phyloP scores from a whole-genome alignment of 192 early-diverging fungal species.

The Podila minutissima region DNA sequence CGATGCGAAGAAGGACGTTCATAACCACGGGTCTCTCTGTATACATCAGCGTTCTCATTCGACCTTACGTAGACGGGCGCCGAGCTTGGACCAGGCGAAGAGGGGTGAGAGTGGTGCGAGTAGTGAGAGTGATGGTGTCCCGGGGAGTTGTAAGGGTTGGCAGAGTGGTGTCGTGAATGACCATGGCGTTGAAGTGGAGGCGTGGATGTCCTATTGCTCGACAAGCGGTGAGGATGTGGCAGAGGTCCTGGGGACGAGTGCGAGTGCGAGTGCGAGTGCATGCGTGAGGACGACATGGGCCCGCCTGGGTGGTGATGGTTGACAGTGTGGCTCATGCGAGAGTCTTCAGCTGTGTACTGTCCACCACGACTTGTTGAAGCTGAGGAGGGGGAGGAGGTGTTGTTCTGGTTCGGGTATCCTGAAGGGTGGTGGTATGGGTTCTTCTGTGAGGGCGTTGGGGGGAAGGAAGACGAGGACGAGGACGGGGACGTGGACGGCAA shows the following conservation, averaged over 20 bases:
- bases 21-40: no score
- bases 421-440: background rate
- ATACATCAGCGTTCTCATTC: no score
- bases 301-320: constrained; percentile 8
- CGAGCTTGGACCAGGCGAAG: no score
- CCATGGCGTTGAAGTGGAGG: constrained; percentile 25
- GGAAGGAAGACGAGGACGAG: background rate
- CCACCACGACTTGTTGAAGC: no score
- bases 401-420: background rate
- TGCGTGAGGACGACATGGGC: constrained; percentile 11
- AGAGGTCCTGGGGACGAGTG: constrained; percentile 11
- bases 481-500: background rate
- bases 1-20: no score
- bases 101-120: background rate
- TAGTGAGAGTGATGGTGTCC: background rate
- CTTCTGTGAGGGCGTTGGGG: background rate
- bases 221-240: constrained; percentile 10
- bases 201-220: constrained; percentile 11
- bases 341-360: background rate
- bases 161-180: background rate
- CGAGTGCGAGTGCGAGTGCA: constrained; percentile 3
- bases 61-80: no score
- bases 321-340: constrained; percentile 15
- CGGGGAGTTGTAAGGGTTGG: background rate
- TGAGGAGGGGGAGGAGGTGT: no score